Evolutionary conservation across 2,329 filamentous ascomycete genomes (phyloP), one percentile per base, ranked within the genome.

Genomic region (Dothidotthia symphoricarpi): DNA sequence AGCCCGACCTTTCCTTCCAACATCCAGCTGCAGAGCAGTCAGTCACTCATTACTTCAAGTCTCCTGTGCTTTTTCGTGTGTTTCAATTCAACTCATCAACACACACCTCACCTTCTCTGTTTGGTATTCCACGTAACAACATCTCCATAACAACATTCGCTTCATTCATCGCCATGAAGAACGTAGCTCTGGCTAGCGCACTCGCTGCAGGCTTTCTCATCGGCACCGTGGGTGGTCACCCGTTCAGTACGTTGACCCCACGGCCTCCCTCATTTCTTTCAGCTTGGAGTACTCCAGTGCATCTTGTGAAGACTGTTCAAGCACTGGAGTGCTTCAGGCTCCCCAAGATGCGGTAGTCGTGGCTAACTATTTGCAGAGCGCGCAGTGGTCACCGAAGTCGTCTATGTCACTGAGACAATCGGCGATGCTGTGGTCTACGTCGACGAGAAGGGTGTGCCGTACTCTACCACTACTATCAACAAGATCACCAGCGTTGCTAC

Each of bases 201-300:
- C 39, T 63, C 30, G 53, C 43, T 45, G 45, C 44, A 30, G 52
- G 69, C 24, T 39, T 49, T 32, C 53, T 77, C 43, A 53, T 72
- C 47, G 59, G 73, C 41, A 59, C 72, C 37, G 67, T 64, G 26
- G 61, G 59, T 43, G 71, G 71, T 28, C 72, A 73, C 47, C 74
- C 69, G 15, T 59, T 63, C 36, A 44, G 63, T 65, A 53, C 47
- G 58, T 53, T 11, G 14, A n/a, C n/a, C n/a, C n/a, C n/a, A n/a
- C n/a, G n/a, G n/a, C 19, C 19, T 22, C 19, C 19, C 5, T 22
- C 19, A 22, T 5, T 22, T 5, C 9, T 6, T 5, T 22, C 5
- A 6, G 19, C 9, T 22, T 22, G 5, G 19, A 22, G 9, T 6
- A 22, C 5, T 9, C 5, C 19, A 9, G 9, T 6, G 9, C 5